These are phyloP conservation scores for Xylaria sp. DNA, from an alignment of 2,329 filamentous ascomycete genomes.

Conservation along the genomic window DNA sequence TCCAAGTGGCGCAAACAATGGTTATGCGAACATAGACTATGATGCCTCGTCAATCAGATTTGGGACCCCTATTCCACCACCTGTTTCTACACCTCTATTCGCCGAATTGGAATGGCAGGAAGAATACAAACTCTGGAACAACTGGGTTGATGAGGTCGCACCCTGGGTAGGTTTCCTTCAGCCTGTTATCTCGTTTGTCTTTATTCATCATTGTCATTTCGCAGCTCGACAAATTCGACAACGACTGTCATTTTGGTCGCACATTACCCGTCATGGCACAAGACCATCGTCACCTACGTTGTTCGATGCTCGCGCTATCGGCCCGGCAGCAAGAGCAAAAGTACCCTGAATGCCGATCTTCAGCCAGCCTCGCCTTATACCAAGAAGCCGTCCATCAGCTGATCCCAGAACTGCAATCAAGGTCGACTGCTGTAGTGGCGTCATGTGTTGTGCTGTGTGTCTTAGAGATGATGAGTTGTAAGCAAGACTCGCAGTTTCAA, in stretches of 20 bases:
- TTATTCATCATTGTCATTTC: background rate
- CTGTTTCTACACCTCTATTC: conserved; percentile 1
- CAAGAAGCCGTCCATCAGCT: conserved; percentile 19
- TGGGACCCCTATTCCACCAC: background rate
- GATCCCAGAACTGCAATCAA: conserved; percentile 11
- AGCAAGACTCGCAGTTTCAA: background rate
- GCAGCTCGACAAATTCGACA: conserved; percentile 6
- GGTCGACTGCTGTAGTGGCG: conserved; percentile 5
- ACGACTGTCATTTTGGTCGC: conserved; percentile 5
- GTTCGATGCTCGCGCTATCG: conserved; percentile 16
- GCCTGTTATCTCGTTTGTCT: background rate
- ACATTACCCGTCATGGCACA: conserved; percentile 3
- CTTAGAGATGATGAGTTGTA: conserved; percentile 7
- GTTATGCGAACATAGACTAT: background rate
- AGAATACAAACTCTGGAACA: conserved; percentile 20
- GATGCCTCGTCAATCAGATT: background rate
- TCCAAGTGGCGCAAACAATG: background rate
- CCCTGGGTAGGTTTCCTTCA: conserved; percentile 10
- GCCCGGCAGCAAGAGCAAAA: conserved; percentile 20
- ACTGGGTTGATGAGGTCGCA: conserved; percentile 16
- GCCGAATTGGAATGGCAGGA: conserved; percentile 4
- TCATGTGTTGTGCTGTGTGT: conserved; percentile 1
- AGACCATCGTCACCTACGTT: background rate
- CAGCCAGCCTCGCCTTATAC: conserved; percentile 14
- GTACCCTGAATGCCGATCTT: conserved; percentile 2